Conservation (phyloP, 768 basidiomycete genomes). For the Suillus fuscotomentosus region DNA sequence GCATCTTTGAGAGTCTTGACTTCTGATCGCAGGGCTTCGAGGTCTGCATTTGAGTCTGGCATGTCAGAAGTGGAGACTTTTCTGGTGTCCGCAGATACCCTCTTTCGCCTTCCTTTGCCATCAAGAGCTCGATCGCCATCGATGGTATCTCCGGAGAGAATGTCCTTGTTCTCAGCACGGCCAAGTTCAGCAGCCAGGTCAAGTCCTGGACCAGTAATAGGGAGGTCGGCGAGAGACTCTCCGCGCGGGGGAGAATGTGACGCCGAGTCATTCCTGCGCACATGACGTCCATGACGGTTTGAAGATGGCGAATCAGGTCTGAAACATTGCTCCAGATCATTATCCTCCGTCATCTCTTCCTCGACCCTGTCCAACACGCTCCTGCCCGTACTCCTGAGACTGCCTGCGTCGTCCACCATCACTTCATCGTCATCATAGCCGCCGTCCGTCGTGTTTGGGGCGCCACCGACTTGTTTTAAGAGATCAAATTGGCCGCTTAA, state of each 20-base stretch:
- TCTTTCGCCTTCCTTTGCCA: conserved; percentile 47
- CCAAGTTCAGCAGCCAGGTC: conserved; percentile 92
- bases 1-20: conserved; percentile 93
- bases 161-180: conserved; percentile 87
- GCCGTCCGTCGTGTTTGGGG: conserved; percentile 38
- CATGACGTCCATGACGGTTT: conserved; percentile 44
- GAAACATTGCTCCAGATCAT: conserved; percentile 38
- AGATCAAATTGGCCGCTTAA: conserved; percentile 85
- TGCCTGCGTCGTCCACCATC: conserved; percentile 40
- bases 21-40: conserved; percentile 74
- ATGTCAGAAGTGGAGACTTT: conserved; percentile 34
- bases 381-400: conserved; percentile 54
- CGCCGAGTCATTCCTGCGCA: conserved; percentile 54
- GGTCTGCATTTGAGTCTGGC: conserved; percentile 42
- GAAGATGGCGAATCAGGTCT: conserved; percentile 38
- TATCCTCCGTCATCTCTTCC: conserved; percentile 45
- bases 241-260: conserved; percentile 58
- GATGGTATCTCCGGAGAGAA: conserved; percentile 53
- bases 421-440: conserved; percentile 34
- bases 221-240: conserved; percentile 83
- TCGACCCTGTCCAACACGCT: conserved; percentile 65
- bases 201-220: conserved; percentile 85
- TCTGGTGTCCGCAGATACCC: conserved; percentile 27
- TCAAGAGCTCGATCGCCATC: conserved; percentile 50
- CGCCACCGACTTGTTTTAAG: conserved; percentile 61